Base-by-base conservation (phyloP, 228 moss, liverwort and hornwort species). In the Sphagnum fallax region DNA sequence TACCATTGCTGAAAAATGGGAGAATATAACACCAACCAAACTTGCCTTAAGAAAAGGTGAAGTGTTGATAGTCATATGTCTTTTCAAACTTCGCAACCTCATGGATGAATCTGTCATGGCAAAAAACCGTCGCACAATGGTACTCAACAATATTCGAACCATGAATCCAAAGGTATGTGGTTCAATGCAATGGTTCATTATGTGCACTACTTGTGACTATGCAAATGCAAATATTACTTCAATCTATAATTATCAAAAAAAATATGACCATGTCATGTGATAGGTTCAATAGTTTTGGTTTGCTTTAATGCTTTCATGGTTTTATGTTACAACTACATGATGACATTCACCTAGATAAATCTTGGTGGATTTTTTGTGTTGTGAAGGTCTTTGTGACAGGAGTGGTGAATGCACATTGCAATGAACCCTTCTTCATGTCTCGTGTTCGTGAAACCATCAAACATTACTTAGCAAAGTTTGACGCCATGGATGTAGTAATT, bases 1-100 rank as follows among this genome's bases (percentile, higher is more conserved):
- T 66, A 87, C 92, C 6, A 92, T 96, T 75, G 95, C 95, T 59
- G 89, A 90, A 58, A 89, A 92, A 69, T 96, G 95, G 95, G 92
- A 96, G 76, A 81, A 76, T 5, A 88, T 96, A 15, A 89, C 87
- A 49, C 78, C 87, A 5, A 79, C 95, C 1, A 82, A 92, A 64
- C 80, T 96, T 5, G 53, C 82, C 3, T 53, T 96, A 69, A 78
- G 76, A 68, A 75, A 91, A 11, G 91, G 91, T 48, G 95, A 96
- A 84, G 87, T 83, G 48, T 76, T 96, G 7, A 81, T 84, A 53
- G 95, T 96, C 51, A 92, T 87, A 72, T 80, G 82, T 70, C 65
- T 91, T 79, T 92, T 81, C 68, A 80, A 92, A 65, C 57, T 92
- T 18, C 89, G 95, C 0, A 90, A 96, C 58, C 77, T 92, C 52